A percentile compares a stretch with the other conserved stretches of the same genome.
These are phyloP conservation scores for Goffeauzyma gilvescens DNA, from an alignment of 768 basidiomycete genomes.

Conservation along the genomic window DNA sequence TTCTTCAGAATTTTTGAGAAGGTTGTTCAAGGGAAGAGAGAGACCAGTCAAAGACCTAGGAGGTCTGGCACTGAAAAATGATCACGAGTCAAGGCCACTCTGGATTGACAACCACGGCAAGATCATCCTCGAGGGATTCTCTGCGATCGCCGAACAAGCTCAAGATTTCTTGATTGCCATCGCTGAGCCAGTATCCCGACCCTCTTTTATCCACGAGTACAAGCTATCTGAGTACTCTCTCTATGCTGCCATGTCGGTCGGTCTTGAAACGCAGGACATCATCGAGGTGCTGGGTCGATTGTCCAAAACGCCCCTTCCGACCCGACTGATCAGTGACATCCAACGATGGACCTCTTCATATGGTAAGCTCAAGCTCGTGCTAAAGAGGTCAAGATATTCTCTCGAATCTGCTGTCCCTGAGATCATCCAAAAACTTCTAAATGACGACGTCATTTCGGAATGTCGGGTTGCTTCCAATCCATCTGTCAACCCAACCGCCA, in stretches of 20 bases:
- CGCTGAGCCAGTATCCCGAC: slow-evolving; percentile 94
- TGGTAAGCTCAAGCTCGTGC: slow-evolving; percentile 91
- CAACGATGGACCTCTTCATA: slow-evolving; percentile 86
- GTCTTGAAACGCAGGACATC: slow-evolving; percentile 91
- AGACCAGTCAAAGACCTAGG: slow-evolving; percentile 25
- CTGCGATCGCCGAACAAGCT: slow-evolving; percentile 90
- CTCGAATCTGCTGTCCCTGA: slow-evolving; percentile 93
- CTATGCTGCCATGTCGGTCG: slow-evolving; percentile 96
- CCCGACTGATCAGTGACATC: slow-evolving; percentile 66
- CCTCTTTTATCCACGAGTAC: slow-evolving; percentile 96
- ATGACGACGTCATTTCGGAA: slow-evolving; percentile 47
- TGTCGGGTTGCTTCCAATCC: slow-evolving; percentile 24
- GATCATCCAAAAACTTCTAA: slow-evolving; percentile 65
- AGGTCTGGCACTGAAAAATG: slow-evolving; percentile 62
- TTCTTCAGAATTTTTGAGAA: slow-evolving; percentile 3
- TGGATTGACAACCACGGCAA: slow-evolving; percentile 50
- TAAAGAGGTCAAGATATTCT: slow-evolving; percentile 94
- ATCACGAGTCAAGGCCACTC: slow-evolving; percentile 77
- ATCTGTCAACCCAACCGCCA: slow-evolving; percentile 45
- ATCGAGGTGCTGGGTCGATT: slow-evolving; percentile 56
- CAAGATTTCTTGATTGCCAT: slow-evolving; percentile 97
- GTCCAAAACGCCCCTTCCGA: slow-evolving; percentile 63
- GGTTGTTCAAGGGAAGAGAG: neutral
- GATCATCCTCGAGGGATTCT: slow-evolving; percentile 82
- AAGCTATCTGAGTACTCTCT: slow-evolving; percentile 93